phyloP scores from a whole-genome alignment of 768 basidiomycete species.

The Amanita phalloides region DNA sequence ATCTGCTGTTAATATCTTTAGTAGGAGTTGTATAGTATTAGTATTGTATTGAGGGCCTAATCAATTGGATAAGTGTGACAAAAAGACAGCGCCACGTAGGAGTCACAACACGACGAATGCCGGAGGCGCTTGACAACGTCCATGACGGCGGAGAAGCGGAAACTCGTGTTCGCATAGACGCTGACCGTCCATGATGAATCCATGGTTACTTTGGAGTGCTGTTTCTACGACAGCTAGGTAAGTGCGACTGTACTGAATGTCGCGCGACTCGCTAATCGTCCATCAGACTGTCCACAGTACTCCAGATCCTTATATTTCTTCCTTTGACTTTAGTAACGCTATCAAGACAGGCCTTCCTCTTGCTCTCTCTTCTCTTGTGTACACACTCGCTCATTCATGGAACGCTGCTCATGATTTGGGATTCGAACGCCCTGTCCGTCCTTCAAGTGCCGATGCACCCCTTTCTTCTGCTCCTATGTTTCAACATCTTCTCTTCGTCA shows the following conservation, averaged over 20 bases:
- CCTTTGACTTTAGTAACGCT: constrained; percentile 80
- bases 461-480: constrained; percentile 76
- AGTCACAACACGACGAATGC: neutral
- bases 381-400: constrained; percentile 76
- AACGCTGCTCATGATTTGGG: constrained; percentile 62
- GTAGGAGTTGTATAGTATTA: neutral
- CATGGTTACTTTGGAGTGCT: constrained; percentile 60
- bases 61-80: neutral
- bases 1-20: neutral
- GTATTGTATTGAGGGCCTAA: neutral
- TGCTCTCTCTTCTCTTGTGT: constrained; percentile 70
- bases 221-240: constrained; percentile 56
- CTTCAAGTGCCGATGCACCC: constrained; percentile 83
- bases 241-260: constrained; percentile 2
- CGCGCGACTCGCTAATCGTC: neutral
- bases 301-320: constrained; percentile 76
- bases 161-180: constrained; percentile 2
- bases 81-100: neutral
- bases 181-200: constrained; percentile 29
- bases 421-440: constrained; percentile 60
- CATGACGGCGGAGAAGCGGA: constrained; percentile 5
- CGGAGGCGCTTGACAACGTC: neutral
- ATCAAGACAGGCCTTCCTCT: constrained; percentile 68
- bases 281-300: constrained; percentile 57
- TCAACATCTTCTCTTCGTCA: constrained; percentile 70